Evolutionary conservation across 768 basidiomycete species (phyloP), one percentile per base, ranked within the genome.

Genomic region (Pisolithus orientalis): DNA sequence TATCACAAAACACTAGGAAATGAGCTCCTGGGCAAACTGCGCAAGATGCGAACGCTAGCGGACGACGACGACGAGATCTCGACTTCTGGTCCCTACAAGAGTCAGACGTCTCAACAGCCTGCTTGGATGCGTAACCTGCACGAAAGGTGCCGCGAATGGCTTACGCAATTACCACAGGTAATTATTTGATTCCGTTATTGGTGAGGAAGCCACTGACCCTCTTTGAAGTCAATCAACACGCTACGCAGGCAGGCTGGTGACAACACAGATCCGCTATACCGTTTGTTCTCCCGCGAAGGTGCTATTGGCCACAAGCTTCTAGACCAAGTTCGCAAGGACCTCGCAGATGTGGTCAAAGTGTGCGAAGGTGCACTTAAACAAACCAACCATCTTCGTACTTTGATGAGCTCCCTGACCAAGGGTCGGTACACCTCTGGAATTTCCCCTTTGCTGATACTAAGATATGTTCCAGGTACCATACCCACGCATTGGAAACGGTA

Each of bases 71-170:
- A 93, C 44, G 80, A 83, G 17, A 75, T 75, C 14, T 66, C 76
- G 1, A 65, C 77, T 3, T 61, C 73, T 2, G 66, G 76, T n/a
- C 70, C 83, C 24, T 71, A 80, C 21, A 87, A 86, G 63, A 74
- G 80, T 17, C 80, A 83, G 57, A 70, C 81, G 1, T 79, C 84
- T 2, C 83, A 87, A 51, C 88, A 90, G 63, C 94, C 95, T 21
- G 89, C 87, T 1, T 99, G 95, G 95, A 98, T 98, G 95, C 81
- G 88, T 31, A 76, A 80, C 17, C 73, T 97, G 39, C 75, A 85
- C 47, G 85, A 88, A 50, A 84, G 90, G 39, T 90, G 92, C 64
- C 76, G 80, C 39, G 89, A 90, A 64, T 95, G 94, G 92, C 77
- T 94, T 47, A 71, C 70, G 3, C 76, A 80, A 48, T 67, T 98